Conservation (phyloP, 495 filamentous ascomycete species). For the Aspergillus bridgeri region DNA sequence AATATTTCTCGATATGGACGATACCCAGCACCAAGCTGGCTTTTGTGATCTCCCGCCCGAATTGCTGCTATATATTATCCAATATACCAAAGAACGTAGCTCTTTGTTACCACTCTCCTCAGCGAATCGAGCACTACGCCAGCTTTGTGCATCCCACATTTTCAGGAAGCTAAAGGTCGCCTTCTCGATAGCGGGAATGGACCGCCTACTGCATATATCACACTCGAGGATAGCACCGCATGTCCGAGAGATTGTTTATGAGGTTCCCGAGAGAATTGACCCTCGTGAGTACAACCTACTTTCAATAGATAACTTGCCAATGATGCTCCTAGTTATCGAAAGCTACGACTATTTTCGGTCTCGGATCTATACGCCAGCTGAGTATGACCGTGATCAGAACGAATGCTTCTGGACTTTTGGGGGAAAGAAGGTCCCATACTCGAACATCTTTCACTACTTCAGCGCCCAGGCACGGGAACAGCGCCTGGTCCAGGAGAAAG, state of each 20-base stretch:
- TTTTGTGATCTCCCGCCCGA: background rate
- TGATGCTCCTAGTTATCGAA: background rate
- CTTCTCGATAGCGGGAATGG: background rate
- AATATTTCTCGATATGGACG: background rate
- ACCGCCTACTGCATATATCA: background rate
- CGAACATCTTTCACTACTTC: background rate
- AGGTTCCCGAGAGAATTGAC: background rate
- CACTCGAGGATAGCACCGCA: background rate
- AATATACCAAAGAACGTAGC: background rate
- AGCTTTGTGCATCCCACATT: background rate
- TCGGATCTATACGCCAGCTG: background rate
- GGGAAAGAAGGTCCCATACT: background rate
- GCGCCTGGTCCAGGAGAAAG: background rate
- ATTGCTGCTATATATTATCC: background rate
- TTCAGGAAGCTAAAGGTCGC: conserved; percentile 1
- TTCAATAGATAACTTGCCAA: background rate
- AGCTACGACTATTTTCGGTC: background rate
- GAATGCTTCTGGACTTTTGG: background rate
- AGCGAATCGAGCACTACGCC: background rate
- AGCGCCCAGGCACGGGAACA: background rate
- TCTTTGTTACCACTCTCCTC: conserved; percentile 1
- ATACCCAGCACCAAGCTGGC: background rate
- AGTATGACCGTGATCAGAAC: background rate
- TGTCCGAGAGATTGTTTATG: conserved; percentile 3
- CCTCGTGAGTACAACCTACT: background rate